These are phyloP conservation scores for Paramecium tetraurelia DNA, from an alignment of 73 alveolate genomes.

Conservation along the genomic window DNA sequence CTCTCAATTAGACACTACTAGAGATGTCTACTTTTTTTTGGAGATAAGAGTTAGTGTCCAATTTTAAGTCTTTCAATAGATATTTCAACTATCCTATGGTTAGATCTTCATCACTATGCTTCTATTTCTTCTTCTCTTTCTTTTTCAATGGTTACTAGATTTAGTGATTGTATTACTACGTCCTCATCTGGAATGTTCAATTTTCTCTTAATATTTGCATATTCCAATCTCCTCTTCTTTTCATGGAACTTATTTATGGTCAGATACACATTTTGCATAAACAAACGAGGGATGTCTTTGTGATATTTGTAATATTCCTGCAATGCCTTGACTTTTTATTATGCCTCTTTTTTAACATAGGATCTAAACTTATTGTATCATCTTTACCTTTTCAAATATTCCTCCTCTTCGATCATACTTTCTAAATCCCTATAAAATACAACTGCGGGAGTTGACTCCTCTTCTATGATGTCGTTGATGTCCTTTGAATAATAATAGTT, in stretches of 20 bases:
- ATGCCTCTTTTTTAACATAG: not conserved
- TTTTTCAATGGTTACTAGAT: not conserved
- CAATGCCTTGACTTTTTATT: not conserved
- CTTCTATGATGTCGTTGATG: constrained; percentile 56
- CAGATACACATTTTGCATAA: constrained; percentile 47
- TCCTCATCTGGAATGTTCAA: constrained; percentile 56
- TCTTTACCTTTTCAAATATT: constrained; percentile 50
- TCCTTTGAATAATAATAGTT: constrained; percentile 61
- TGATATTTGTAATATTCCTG: constrained; percentile 59
- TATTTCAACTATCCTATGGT: not conserved
- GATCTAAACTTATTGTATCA: not conserved
- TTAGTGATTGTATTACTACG: not conserved
- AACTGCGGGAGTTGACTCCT: constrained; percentile 54
- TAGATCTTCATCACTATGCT: constrained; percentile 8
- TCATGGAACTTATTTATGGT: constrained; percentile 57
- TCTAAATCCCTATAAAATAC: constrained; percentile 54
- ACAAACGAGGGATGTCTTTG: constrained; percentile 54
- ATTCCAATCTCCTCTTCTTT: constrained; percentile 58
- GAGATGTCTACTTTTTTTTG: not conserved
- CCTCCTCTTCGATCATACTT: constrained; percentile 55
- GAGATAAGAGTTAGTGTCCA: not conserved
- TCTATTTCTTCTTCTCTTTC: not conserved
- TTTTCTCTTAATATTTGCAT: constrained; percentile 39
- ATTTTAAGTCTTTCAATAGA: constrained; percentile 14
- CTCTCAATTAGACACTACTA: not conserved